Conservation (phyloP, 2,329 filamentous ascomycete genomes). For the Diplodia scrobiculata region DNA sequence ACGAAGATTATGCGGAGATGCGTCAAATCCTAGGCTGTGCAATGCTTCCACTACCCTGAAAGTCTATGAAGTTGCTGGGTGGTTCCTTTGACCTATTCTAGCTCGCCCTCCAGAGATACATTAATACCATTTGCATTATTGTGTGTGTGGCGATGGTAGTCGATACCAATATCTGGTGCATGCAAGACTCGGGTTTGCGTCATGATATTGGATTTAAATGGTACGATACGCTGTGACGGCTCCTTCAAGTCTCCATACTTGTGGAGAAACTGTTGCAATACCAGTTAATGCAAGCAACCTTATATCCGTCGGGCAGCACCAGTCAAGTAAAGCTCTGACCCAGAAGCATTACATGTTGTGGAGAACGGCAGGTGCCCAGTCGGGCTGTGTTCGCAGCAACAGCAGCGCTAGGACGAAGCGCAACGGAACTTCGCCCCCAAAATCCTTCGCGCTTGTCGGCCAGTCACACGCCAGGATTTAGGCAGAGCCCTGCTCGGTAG, state of each 20-base stretch:
- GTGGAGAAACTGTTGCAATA: too few relatives aligned
- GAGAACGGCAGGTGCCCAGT: too few relatives aligned
- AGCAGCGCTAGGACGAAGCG: not conserved
- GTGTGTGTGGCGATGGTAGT: not conserved
- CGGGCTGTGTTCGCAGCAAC: not conserved
- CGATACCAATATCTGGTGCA: too few relatives aligned
- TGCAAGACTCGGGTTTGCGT: too few relatives aligned
- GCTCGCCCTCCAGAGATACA: conserved; percentile 4
- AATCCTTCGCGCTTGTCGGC: conserved; percentile 9
- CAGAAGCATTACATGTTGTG: too few relatives aligned
- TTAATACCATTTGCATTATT: not conserved
- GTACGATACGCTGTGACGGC: too few relatives aligned
- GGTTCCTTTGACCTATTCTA: not conserved
- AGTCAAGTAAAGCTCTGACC: too few relatives aligned
- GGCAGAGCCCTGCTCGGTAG: not conserved
- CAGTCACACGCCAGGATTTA: not conserved
- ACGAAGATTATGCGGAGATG: not conserved
- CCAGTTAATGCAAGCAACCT: too few relatives aligned
- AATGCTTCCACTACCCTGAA: not conserved
- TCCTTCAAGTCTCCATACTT: too few relatives aligned
- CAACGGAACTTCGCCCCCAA: conserved; percentile 2
- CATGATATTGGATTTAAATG: too few relatives aligned
- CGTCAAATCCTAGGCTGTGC: not conserved
- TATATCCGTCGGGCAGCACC: too few relatives aligned
- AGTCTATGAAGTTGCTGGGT: too few relatives aligned